These are phyloP conservation scores for Petasospora rhodanensis DNA, from an alignment of 1,139 yeast species.

Conservation along the genomic window DNA sequence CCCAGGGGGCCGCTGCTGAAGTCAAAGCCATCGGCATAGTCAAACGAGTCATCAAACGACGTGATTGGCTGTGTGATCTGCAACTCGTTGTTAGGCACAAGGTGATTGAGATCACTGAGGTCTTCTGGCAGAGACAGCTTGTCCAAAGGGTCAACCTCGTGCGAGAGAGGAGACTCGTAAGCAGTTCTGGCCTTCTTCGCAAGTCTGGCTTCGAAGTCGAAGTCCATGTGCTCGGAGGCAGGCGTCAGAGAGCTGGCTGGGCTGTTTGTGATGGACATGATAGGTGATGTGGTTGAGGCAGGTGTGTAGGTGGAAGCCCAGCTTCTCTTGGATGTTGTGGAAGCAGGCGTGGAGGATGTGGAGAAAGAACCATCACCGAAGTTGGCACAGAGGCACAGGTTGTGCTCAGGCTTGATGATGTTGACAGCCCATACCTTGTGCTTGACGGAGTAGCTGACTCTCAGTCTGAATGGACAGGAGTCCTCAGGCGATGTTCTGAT, in stretches of 20 bases:
- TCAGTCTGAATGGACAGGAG: conserved; percentile 62
- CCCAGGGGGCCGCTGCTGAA: no score
- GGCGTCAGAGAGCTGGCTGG: conserved; percentile 20
- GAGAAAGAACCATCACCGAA: conserved; percentile 16
- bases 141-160: conserved; percentile 19
- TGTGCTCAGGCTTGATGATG: conserved; percentile 32
- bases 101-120: conserved; percentile 16
- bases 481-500: conserved; percentile 24
- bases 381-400: conserved; percentile 21
- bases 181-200: conserved; percentile 7
- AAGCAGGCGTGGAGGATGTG: conserved; percentile 10
- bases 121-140: conserved; percentile 16
- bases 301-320: conserved; percentile 22
- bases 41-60: conserved; percentile 2
- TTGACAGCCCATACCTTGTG: conserved; percentile 51
- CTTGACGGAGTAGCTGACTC: conserved; percentile 61
- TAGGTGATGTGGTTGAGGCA: conserved; percentile 21
- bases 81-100: conserved; percentile 4
- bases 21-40: conserved; percentile 2
- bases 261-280: conserved; percentile 16
- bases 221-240: conserved; percentile 17
- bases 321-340: conserved; percentile 17
- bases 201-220: conserved; percentile 7
- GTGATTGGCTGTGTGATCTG: conserved; percentile 9
- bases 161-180: conserved; percentile 18